Conservation (phyloP, 768 basidiomycete genomes). For the Mycena crocata region DNA sequence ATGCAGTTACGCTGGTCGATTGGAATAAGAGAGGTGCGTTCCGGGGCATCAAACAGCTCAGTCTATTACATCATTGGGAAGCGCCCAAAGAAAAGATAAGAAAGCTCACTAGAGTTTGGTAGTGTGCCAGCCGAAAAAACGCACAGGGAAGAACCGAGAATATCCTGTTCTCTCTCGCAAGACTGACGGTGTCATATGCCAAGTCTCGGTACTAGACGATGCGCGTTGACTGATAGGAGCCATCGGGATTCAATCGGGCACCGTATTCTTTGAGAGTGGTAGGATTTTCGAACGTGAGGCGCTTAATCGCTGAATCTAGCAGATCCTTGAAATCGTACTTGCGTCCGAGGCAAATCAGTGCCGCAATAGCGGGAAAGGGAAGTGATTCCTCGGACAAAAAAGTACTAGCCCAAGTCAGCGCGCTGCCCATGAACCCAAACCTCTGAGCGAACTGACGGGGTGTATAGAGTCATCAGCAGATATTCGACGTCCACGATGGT, state of each 20-base stretch:
- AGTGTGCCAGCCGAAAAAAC: not conserved
- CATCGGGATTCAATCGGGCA: not conserved
- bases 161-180: not conserved
- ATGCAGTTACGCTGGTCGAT: not conserved
- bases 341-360: not conserved
- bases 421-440: no score
- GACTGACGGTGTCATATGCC: not conserved
- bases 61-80: not conserved
- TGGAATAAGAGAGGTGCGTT: not conserved
- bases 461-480: constrained; percentile 9
- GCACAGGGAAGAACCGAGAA: not conserved
- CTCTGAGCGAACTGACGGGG: constrained; percentile 2
- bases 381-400: constrained; percentile 5
- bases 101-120: not conserved
- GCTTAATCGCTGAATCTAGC: not conserved
- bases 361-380: not conserved
- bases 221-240: not conserved
- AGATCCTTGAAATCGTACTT: constrained; percentile 1
- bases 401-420: not conserved
- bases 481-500: not conserved
- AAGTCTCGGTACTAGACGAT: not conserved
- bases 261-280: not conserved
- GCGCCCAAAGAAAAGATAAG: not conserved
- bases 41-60: not conserved
- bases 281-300: not conserved